Evolutionary conservation across 2,329 filamentous ascomycete genomes (phyloP).

Genomic region (Fusarium chuoi): DNA sequence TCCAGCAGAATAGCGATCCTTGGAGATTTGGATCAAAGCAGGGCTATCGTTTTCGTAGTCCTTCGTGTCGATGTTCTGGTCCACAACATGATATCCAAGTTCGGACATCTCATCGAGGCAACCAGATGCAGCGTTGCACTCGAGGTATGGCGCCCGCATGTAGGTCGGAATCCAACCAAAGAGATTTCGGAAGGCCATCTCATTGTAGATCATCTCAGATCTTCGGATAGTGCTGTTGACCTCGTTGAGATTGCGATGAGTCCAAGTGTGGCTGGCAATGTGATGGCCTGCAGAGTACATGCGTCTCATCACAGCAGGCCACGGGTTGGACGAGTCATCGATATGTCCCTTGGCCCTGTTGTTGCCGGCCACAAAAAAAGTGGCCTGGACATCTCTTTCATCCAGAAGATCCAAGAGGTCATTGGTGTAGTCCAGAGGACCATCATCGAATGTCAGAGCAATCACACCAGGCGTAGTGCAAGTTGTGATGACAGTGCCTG

Average conservation of each 20-base stretch:
- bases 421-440: constrained; percentile 55
- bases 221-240: constrained; percentile 48
- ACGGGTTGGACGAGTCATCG: constrained; percentile 49
- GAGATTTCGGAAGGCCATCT: constrained; percentile 56
- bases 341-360: constrained; percentile 55
- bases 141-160: constrained; percentile 58
- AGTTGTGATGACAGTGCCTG: constrained; percentile 50
- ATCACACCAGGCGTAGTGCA: constrained; percentile 51
- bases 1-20: constrained; percentile 50
- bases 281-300: constrained; percentile 58
- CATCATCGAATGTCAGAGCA: constrained; percentile 61
- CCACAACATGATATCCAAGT: constrained; percentile 66
- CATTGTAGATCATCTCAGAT: constrained; percentile 56
- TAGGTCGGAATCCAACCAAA: constrained; percentile 56
- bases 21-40: constrained; percentile 59
- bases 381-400: constrained; percentile 48
- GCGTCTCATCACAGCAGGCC: constrained; percentile 52
- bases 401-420: constrained; percentile 54
- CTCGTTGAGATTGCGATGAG: constrained; percentile 56
- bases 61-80: constrained; percentile 69
- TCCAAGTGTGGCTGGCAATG: constrained; percentile 59
- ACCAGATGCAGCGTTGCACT: constrained; percentile 53
- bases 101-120: constrained; percentile 50
- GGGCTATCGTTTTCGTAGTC: constrained; percentile 66
- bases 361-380: constrained; percentile 57